phyloP scores from a whole-genome alignment of 345 rosid genomes.

The Boechera retrofracta region DNA sequence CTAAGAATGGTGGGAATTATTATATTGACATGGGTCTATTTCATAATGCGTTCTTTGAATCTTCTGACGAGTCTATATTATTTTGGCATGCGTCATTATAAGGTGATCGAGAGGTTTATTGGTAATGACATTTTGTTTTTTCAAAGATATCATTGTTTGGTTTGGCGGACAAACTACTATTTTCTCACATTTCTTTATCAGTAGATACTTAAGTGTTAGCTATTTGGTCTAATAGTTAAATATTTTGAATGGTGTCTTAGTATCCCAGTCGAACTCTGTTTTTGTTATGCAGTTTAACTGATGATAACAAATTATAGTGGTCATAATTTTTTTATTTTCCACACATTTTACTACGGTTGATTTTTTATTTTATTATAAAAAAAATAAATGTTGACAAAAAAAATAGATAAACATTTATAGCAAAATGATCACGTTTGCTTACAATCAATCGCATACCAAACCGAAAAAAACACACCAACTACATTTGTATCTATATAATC shows the following conservation, averaged over 20 bases:
- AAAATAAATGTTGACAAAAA: neutral
- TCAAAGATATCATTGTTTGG: constrained; percentile 9
- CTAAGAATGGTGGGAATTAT: neutral
- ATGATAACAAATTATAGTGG: neutral
- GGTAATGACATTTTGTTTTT: constrained; percentile 2
- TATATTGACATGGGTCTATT: neutral
- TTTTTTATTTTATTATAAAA: no score
- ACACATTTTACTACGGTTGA: neutral
- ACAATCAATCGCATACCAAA: neutral
- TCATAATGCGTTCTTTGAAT: constrained; percentile 27
- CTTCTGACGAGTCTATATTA: constrained; percentile 16
- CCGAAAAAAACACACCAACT: neutral
- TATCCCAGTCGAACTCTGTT: constrained; percentile 10
- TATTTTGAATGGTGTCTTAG: neutral
- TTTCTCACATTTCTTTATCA: neutral
- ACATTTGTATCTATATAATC: neutral
- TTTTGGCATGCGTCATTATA: neutral
- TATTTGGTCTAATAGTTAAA: neutral
- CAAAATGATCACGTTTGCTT: neutral
- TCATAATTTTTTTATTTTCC: neutral
- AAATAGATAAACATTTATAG: neutral
- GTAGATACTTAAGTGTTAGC: neutral
- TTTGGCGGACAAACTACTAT: constrained; percentile 34
- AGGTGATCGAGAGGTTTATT: neutral
- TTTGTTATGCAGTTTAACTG: neutral